phyloP scores from a whole-genome alignment of 2,329 filamentous ascomycete species.

The Colletotrichum sp. region DNA sequence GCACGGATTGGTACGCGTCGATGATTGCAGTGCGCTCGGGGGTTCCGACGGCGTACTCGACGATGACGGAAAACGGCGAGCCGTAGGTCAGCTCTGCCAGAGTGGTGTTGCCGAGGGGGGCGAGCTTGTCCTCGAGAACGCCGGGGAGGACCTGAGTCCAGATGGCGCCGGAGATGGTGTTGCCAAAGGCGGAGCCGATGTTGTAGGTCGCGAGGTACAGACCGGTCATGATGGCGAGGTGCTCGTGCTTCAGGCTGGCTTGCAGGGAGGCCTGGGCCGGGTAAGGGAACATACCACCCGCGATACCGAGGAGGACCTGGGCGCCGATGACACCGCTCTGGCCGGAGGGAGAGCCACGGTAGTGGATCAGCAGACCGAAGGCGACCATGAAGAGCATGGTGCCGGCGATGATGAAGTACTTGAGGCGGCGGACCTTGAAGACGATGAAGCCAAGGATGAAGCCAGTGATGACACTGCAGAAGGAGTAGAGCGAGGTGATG shows the following conservation, averaged over 20 bases:
- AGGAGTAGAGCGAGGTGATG: conserved; percentile 63
- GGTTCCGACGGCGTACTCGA: conserved; percentile 44
- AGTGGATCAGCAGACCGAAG: conserved; percentile 68
- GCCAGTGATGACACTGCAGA: conserved; percentile 62
- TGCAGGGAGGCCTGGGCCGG: conserved; percentile 52
- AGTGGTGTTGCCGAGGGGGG: conserved; percentile 38
- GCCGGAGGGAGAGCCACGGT: conserved; percentile 56
- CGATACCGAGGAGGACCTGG: conserved; percentile 66
- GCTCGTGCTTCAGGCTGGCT: conserved; percentile 46
- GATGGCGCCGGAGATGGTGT: conserved; percentile 64
- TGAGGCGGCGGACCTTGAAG: conserved; percentile 62
- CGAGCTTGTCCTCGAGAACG: conserved; percentile 38
- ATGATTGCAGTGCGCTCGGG: conserved; percentile 48
- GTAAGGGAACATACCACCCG: conserved; percentile 66
- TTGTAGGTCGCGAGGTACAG: conserved; percentile 68
- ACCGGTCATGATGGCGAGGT: conserved; percentile 68
- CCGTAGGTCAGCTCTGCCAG: conserved; percentile 39
- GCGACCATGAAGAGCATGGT: conserved; percentile 67
- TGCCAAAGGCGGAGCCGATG: conserved; percentile 65
- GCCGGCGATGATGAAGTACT: conserved; percentile 66
- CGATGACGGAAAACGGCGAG: conserved; percentile 36
- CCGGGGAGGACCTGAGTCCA: conserved; percentile 63
- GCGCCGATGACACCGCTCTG: conserved; percentile 65
- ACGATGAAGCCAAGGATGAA: conserved; percentile 61
- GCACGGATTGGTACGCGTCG: conserved; percentile 49